phyloP scores from a whole-genome alignment of 2,329 filamentous ascomycete genomes.

The Cordyceps pruinosa region DNA sequence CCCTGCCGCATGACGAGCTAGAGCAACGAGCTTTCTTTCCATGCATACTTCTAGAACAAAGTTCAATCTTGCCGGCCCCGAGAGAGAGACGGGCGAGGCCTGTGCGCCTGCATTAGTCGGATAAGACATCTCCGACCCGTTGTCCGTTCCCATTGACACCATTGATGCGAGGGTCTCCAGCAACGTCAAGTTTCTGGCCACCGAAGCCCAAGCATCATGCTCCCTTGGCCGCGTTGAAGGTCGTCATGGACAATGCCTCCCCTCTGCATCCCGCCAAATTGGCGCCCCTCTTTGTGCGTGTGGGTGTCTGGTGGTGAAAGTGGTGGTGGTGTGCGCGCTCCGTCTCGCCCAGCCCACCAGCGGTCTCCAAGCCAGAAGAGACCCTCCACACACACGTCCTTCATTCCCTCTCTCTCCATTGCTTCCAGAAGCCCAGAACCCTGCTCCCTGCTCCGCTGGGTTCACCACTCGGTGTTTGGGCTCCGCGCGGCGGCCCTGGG shows the following conservation, averaged over 20 bases:
- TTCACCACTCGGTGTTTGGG: constrained; percentile 2
- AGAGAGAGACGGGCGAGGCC: neutral
- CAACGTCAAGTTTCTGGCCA: neutral
- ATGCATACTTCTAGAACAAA: constrained; percentile 6
- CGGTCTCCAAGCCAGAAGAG: neutral
- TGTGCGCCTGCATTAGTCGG: constrained; percentile 7
- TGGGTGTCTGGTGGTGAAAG: neutral
- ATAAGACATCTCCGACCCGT: neutral
- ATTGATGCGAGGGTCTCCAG: neutral
- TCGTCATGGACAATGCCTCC: neutral
- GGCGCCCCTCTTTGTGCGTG: neutral
- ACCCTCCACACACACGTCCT: neutral
- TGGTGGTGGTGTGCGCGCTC: constrained; percentile 2
- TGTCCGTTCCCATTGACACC: neutral
- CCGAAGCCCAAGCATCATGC: neutral
- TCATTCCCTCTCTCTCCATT: neutral
- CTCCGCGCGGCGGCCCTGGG: neutral
- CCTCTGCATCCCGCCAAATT: no score
- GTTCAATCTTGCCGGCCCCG: neutral
- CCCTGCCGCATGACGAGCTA: neutral
- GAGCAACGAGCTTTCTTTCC: no score
- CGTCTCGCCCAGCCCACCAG: neutral
- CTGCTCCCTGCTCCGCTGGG: neutral
- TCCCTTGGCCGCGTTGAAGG: neutral
- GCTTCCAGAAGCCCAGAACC: constrained; percentile 9